Percentiles rank a stretch among this genome's conserved stretches.
Evolutionary conservation across 768 basidiomycete genomes (phyloP).

Genomic region (Phlegmacium glaucopus): DNA sequence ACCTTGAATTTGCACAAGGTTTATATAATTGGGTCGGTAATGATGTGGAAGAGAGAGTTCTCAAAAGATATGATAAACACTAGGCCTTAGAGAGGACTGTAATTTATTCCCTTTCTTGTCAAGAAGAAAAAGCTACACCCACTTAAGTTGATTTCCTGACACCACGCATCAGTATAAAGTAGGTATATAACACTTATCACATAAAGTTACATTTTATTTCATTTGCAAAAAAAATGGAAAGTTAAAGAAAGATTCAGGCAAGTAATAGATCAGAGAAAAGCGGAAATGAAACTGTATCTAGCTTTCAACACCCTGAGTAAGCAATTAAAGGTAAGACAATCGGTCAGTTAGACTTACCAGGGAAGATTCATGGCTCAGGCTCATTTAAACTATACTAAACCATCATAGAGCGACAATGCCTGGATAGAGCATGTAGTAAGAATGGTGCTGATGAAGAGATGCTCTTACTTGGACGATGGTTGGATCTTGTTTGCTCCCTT

Average conservation of each 20-base stretch:
- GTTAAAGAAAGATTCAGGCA: background rate
- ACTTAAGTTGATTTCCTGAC: background rate
- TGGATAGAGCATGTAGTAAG: conserved; percentile 27
- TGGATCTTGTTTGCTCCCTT: conserved; percentile 98
- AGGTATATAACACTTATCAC: too few species aligned
- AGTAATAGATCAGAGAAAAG: background rate
- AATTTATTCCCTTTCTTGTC: conserved; percentile 15
- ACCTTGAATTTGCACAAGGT: conserved; percentile 88
- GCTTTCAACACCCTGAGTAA: background rate
- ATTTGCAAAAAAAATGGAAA: conserved; percentile 8
- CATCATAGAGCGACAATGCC: conserved; percentile 95
- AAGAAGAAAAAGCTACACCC: background rate
- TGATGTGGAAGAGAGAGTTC: conserved; percentile 75
- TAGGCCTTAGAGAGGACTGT: conserved; percentile 25
- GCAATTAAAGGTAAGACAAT: background rate
- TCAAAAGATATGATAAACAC: conserved; percentile 73
- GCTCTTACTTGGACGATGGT: conserved; percentile 89
- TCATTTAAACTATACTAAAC: conserved; percentile 61
- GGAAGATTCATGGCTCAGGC: background rate
- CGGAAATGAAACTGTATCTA: background rate
- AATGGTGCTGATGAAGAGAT: conserved; percentile 6
- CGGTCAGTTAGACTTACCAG: background rate
- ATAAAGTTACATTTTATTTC: conserved; percentile 28
- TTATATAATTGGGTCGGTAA: conserved; percentile 81
- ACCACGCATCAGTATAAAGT: too few species aligned